These are phyloP conservation scores for Mrakia blollopis DNA, from an alignment of 768 basidiomycete species.

Conservation along the genomic window DNA sequence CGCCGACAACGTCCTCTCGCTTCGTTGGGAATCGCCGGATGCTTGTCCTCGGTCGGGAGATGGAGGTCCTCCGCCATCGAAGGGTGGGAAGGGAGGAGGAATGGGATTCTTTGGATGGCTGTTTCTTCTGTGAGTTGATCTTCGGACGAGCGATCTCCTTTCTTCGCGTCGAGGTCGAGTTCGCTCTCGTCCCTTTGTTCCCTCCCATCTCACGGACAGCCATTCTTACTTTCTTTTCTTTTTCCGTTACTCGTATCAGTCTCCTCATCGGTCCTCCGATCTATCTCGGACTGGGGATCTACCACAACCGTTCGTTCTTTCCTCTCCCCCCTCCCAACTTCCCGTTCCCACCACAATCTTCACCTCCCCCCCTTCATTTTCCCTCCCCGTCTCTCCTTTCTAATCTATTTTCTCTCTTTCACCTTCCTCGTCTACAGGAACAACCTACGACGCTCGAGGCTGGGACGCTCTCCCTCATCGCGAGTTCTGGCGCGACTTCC, in stretches of 20 bases:
- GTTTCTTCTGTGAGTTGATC: conserved; percentile 36
- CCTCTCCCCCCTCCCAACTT: background rate
- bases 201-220: background rate
- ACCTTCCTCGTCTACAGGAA: background rate
- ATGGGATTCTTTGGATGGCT: conserved; percentile 42
- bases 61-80: background rate
- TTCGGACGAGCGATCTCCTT: background rate
- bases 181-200: background rate
- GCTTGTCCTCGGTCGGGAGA: conserved; percentile 38
- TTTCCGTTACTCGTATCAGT: background rate
- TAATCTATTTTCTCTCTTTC: too few species aligned
- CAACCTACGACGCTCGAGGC: conserved; percentile 44
- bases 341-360: too few species aligned
- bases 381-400: background rate
- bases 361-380: too few species aligned
- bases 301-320: conserved; percentile 42
- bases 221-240: too few species aligned
- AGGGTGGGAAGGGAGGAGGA: conserved; percentile 22
- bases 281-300: conserved; percentile 40
- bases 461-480: conserved; percentile 44
- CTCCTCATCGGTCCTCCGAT: conserved; percentile 27
- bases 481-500: conserved; percentile 28
- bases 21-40: conserved; percentile 41
- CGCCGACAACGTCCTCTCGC: conserved; percentile 36
- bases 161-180: background rate